Percentiles rank a stretch among this genome's conserved stretches.
Evolutionary conservation across 2,329 filamentous ascomycete genomes (phyloP).

Genomic region (Ophiostoma pallidulum): DNA sequence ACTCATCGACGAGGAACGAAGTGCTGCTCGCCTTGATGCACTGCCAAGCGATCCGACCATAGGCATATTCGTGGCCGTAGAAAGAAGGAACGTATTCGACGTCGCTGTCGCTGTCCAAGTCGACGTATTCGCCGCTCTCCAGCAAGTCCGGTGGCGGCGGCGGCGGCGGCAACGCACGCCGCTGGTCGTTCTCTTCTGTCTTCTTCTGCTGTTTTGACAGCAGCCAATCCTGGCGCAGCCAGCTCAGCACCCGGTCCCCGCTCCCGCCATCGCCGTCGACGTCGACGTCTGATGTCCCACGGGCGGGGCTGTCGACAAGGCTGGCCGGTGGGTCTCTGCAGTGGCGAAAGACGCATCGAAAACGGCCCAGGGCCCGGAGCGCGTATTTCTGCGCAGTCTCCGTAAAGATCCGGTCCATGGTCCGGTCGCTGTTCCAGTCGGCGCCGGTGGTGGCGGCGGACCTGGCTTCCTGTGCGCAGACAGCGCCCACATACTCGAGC

Average conservation of each 20-base stretch:
- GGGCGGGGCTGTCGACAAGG: too few relatives aligned
- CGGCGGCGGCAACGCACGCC: not conserved
- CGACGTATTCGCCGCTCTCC: not conserved
- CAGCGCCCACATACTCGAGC: slow-evolving; percentile 9
- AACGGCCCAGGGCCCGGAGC: slow-evolving; percentile 6
- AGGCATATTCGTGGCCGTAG: slow-evolving; percentile 8
- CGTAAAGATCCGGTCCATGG: slow-evolving; percentile 2
- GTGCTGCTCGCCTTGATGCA: not conserved
- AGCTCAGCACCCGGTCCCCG: not conserved
- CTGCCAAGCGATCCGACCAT: slow-evolving; percentile 16
- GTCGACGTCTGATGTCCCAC: not conserved
- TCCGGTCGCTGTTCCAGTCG: not conserved
- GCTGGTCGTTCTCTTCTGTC: not conserved
- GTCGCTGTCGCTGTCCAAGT: not conserved
- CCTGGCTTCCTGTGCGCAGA: not conserved
- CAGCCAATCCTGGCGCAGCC: not conserved
- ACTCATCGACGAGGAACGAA: slow-evolving; percentile 14
- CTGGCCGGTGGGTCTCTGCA: too few relatives aligned
- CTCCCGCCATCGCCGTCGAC: not conserved
- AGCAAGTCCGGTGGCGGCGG: not conserved
- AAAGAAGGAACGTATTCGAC: not conserved
- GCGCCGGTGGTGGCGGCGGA: not conserved
- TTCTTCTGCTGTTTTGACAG: not conserved
- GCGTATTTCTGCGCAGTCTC: slow-evolving; percentile 8
- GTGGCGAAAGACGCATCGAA: slow-evolving; percentile 10